A percentile compares a stretch with the other conserved stretches of the same genome.
Conservation (phyloP, 2,329 filamentous ascomycete species). For the Colletotrichum karsti region DNA sequence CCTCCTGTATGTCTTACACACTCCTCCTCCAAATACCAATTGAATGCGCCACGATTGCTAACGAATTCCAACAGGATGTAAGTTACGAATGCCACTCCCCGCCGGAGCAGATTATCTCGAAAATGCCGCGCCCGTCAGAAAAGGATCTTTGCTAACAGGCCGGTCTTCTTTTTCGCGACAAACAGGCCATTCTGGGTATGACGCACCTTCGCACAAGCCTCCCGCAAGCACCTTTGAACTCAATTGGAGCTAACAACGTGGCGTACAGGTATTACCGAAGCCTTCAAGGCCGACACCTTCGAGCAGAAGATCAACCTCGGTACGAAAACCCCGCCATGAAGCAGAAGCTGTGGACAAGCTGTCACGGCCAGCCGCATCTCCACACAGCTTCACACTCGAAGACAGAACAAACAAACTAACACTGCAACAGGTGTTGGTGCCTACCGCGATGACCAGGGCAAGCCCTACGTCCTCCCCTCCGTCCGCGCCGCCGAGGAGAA, state of each 20-base stretch:
- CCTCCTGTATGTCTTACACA: slow-evolving; percentile 77
- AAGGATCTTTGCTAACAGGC: slow-evolving; percentile 32
- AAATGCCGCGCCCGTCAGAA: background rate
- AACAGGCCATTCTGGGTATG: slow-evolving; percentile 80
- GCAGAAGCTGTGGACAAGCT: background rate
- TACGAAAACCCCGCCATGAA: slow-evolving; percentile 47
- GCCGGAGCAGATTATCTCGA: background rate
- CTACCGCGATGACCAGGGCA: slow-evolving; percentile 97
- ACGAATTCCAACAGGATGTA: slow-evolving; percentile 45
- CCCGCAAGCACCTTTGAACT: background rate
- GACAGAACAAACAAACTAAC: background rate
- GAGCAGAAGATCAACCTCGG: slow-evolving; percentile 97
- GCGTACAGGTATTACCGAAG: slow-evolving; percentile 85
- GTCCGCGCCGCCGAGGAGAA: slow-evolving; percentile 90
- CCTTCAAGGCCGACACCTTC: slow-evolving; percentile 96
- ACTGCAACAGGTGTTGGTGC: slow-evolving; percentile 80
- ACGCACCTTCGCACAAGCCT: slow-evolving; percentile 30
- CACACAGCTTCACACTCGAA: background rate
- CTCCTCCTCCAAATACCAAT: slow-evolving; percentile 10
- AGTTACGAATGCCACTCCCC: slow-evolving; percentile 34
- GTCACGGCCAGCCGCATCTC: slow-evolving; percentile 7
- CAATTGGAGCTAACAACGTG: slow-evolving; percentile 33
- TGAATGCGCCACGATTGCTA: slow-evolving; percentile 41
- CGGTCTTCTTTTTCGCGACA: slow-evolving; percentile 22
- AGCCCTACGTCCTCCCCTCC: slow-evolving; percentile 96